These are phyloP conservation scores for Umbellularia californica DNA, from an alignment of 164 flowering plant genomes.

Conservation along the genomic window DNA sequence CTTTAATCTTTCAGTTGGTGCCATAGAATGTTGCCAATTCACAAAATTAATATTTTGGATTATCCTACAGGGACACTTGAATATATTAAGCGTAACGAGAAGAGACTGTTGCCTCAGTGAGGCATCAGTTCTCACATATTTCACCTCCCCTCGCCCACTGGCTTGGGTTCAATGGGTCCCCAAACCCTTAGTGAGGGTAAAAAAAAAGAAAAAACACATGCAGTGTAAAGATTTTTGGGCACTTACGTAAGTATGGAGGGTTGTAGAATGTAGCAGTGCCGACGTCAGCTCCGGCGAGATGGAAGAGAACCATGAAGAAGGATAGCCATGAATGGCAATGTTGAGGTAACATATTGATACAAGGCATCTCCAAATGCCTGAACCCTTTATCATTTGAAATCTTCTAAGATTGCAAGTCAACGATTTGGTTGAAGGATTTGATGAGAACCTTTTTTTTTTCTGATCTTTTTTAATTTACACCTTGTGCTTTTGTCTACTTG, in stretches of 20 bases:
- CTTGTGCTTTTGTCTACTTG: too few species aligned
- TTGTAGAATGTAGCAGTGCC: conserved; percentile 45
- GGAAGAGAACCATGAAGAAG: conserved; percentile 12
- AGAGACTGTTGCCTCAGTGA: too few species aligned
- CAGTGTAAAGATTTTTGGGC: background rate
- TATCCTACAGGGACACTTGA: background rate
- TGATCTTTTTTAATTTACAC: too few species aligned
- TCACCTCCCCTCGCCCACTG: too few species aligned
- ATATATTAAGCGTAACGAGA: background rate
- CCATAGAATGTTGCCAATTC: background rate
- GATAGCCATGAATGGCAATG: conserved; percentile 8
- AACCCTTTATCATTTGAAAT: too few species aligned
- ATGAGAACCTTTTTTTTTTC: too few species aligned
- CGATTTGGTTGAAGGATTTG: conserved; percentile 35
- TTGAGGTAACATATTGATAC: background rate
- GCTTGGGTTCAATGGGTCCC: background rate
- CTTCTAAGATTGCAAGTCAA: conserved; percentile 34
- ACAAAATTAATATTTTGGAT: too few species aligned
- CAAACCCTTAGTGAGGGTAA: background rate
- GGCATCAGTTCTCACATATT: too few species aligned
- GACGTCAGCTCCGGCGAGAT: conserved; percentile 30
- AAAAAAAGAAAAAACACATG: background rate
- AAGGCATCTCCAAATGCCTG: background rate
- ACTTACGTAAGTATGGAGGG: conserved; percentile 57
- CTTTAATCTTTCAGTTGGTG: background rate